Evolutionary conservation across 495 filamentous ascomycete species (phyloP).

Genomic region (Annulohypoxylon bovei): DNA sequence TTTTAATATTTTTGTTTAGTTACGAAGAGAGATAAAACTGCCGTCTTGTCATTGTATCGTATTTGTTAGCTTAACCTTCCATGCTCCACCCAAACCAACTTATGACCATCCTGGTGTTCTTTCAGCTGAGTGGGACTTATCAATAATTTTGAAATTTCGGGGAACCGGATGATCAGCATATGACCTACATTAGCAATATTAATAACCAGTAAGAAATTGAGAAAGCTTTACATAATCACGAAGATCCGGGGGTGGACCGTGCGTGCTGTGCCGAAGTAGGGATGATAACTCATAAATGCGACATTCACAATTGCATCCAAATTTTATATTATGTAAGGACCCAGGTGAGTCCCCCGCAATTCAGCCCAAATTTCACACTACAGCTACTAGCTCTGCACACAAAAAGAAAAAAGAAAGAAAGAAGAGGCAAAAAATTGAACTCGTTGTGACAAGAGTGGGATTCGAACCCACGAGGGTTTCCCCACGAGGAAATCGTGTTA

Average conservation of each 20-base stretch:
- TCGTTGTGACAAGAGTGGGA: constrained; percentile 52
- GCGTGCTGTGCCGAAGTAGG: background rate
- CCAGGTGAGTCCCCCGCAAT: background rate
- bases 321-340: background rate
- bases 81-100: background rate
- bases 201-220: background rate
- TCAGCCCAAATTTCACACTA: background rate
- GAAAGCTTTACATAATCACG: background rate
- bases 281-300: background rate
- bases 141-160: background rate
- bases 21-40: too few species aligned
- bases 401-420: background rate
- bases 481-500: constrained; percentile 48
- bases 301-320: background rate
- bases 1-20: too few species aligned
- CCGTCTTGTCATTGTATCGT: background rate
- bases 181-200: background rate
- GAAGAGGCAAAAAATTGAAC: constrained; percentile 2
- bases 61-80: background rate
- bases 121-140: background rate
- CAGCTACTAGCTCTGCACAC: background rate
- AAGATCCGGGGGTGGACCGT: background rate
- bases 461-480: constrained; percentile 56
- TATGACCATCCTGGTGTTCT: background rate
- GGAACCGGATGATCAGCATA: background rate